A percentile compares a stretch with the other conserved stretches of the same genome.
Evolutionary conservation across 805 yeast species (phyloP).

Genomic region (Candida odintsovae): DNA sequence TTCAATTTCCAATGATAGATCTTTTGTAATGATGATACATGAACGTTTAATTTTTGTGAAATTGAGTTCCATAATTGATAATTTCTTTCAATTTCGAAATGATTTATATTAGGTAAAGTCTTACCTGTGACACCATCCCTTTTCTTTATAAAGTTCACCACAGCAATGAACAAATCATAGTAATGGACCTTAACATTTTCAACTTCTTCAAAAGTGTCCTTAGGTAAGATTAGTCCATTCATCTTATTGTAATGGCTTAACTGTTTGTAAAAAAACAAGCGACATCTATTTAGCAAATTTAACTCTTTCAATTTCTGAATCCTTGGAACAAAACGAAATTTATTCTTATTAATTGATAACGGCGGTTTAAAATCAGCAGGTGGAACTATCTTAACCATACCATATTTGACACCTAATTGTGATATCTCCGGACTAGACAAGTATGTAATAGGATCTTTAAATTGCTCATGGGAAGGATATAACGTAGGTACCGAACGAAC

Average conservation of each 20-base stretch:
- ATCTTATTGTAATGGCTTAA: conserved; percentile 50
- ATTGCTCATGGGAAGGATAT: conserved; percentile 48
- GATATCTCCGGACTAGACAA: conserved; percentile 43
- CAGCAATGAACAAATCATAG: conserved; percentile 34
- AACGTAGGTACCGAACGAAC: conserved; percentile 42
- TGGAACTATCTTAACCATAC: conserved; percentile 72
- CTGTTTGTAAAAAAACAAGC: conserved; percentile 57
- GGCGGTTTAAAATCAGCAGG: conserved; percentile 48
- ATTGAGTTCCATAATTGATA: conserved; percentile 22
- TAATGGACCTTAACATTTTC: conserved; percentile 21
- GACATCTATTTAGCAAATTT: conserved; percentile 54
- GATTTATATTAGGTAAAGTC: conserved; percentile 8
- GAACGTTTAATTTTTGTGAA: not conserved
- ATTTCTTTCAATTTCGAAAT: conserved; percentile 12
- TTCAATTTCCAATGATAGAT: conserved; percentile 24
- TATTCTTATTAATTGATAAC: conserved; percentile 43
- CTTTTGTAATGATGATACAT: conserved; percentile 4
- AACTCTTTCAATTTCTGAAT: conserved; percentile 63
- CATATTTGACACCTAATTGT: conserved; percentile 48
- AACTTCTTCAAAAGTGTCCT: conserved; percentile 6
- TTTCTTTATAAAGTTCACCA: conserved; percentile 22
- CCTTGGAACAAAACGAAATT: conserved; percentile 63
- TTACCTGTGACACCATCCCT: conserved; percentile 3
- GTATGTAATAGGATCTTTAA: conserved; percentile 60
- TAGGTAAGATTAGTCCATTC: conserved; percentile 23